These are phyloP conservation scores for Hypholoma sublateritium DNA, from an alignment of 768 basidiomycete species.

Conservation along the genomic window DNA sequence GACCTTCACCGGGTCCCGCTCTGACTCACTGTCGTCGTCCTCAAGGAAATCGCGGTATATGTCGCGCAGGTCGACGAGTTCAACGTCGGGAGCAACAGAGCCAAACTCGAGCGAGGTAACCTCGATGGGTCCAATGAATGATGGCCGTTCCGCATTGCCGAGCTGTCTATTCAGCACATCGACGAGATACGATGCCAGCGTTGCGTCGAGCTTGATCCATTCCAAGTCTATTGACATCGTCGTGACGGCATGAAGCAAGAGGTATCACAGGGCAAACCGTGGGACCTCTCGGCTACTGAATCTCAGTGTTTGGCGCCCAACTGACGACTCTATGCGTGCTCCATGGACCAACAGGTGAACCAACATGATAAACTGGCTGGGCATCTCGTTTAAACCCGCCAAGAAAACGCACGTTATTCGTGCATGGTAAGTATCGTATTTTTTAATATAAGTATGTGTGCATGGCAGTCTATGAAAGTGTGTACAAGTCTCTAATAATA, in stretches of 20 bases:
- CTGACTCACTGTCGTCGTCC: conserved; percentile 64
- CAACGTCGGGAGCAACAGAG: conserved; percentile 75
- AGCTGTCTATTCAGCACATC: conserved; percentile 81
- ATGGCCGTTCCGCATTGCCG: conserved; percentile 68
- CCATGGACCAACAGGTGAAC: no score
- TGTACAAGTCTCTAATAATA: no score
- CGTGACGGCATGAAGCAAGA: conserved; percentile 14
- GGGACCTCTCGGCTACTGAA: not conserved
- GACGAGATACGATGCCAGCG: conserved; percentile 68
- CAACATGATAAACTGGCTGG: no score
- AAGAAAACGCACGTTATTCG: no score
- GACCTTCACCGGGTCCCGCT: conserved; percentile 51
- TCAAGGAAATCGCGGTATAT: conserved; percentile 95
- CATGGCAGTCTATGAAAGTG: no score
- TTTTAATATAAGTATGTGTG: no score
- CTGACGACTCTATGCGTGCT: not conserved
- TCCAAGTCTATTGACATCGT: conserved; percentile 94
- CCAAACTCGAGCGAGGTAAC: conserved; percentile 90
- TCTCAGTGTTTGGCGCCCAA: not conserved
- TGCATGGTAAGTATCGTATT: no score
- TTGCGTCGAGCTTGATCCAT: conserved; percentile 80
- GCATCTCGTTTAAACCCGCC: no score
- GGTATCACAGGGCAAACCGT: not conserved
- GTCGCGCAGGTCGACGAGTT: conserved; percentile 89
- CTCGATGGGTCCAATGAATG: conserved; percentile 91